These are phyloP conservation scores for Evernia prunastri DNA, from an alignment of 495 filamentous ascomycete species.

Conservation along the genomic window DNA sequence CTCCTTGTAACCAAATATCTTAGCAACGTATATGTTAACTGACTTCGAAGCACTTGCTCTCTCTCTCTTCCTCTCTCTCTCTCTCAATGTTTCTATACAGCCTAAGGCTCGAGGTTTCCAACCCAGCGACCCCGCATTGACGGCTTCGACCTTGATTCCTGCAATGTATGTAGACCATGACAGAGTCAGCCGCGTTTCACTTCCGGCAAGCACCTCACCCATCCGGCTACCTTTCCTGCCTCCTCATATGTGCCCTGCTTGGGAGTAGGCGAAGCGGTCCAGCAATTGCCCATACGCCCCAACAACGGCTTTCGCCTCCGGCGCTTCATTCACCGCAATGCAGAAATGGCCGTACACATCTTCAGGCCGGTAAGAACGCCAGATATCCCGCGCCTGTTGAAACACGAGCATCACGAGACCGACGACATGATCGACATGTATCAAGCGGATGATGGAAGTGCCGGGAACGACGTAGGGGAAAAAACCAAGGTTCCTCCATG, in stretches of 20 bases:
- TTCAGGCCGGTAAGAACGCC: slow-evolving; percentile 2
- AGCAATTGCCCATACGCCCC: background rate
- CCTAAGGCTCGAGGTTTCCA: slow-evolving; percentile 3
- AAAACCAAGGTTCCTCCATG: slow-evolving; percentile 1
- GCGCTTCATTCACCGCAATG: background rate
- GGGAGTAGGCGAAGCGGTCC: background rate
- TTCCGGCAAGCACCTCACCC: background rate
- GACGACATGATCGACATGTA: slow-evolving; percentile 19
- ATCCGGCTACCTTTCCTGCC: slow-evolving; percentile 10
- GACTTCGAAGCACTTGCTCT: too few relatives aligned
- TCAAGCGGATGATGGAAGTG: slow-evolving; percentile 6
- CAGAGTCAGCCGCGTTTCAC: background rate
- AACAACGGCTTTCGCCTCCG: background rate
- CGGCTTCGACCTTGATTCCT: background rate
- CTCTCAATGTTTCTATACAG: background rate
- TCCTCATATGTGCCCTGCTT: slow-evolving; percentile 3
- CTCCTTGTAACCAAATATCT: too few relatives aligned
- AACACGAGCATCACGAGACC: slow-evolving; percentile 11
- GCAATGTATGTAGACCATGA: slow-evolving; percentile 2
- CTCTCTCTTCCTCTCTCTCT: too few relatives aligned
- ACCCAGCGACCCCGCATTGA: background rate
- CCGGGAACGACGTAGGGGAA: slow-evolving; percentile 14
- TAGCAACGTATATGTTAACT: too few relatives aligned
- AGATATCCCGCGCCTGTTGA: slow-evolving; percentile 4
- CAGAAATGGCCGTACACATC: background rate